Base-by-base conservation (phyloP, 2,329 filamentous ascomycete species). In the Pseudocercospora cruenta region DNA sequence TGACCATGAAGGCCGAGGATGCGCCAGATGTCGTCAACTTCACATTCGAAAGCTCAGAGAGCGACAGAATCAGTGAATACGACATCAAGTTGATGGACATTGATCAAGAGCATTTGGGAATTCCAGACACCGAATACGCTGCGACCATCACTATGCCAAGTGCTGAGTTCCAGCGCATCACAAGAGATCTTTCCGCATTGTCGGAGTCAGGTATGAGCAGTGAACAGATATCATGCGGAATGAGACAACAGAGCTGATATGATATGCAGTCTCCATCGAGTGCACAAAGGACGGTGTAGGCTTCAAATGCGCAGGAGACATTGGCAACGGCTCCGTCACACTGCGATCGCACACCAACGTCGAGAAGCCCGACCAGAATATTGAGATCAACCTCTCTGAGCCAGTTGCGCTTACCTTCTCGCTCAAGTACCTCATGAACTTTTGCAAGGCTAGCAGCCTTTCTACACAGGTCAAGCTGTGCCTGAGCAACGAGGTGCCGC, bases 51-150 rank as follows among this genome's bases (percentile, higher is more conserved):
- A 96, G 89, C 85, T 84, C 87, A 72, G 89, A 91, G 77, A 91
- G 88, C 76, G 95, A 99, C 82, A 88, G 95, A 72, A 88, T 99
- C 78, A 96, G 92, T 87, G 96, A 99, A 85, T 99, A 99, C 81
- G 95, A 99, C 81, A 91, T 99, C 82, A 99, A 99, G 87, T 89
- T 99, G 80, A 99, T 99, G 95, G 95, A 99, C 80, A 99, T 99
- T 80, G 95, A 99, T 82, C 96, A 99, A 84, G 95, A 99, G 86
- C 95, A 99, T 81, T 84, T 99, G 82, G 95, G 95, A 69, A 99
- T 99, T 75, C 95, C 95, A 16, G 94, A 99, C 76, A 99, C 96
- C n/a, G 95, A 99, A 77, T 99, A 99, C 78, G 91, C 93, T 45
- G 91, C 95, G 57, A 95, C 91, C 19, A 92, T 99, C 71, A 85